Base-by-base conservation (phyloP, 2,329 filamentous ascomycete species). In the Paraphaeosphaeria minitans region DNA sequence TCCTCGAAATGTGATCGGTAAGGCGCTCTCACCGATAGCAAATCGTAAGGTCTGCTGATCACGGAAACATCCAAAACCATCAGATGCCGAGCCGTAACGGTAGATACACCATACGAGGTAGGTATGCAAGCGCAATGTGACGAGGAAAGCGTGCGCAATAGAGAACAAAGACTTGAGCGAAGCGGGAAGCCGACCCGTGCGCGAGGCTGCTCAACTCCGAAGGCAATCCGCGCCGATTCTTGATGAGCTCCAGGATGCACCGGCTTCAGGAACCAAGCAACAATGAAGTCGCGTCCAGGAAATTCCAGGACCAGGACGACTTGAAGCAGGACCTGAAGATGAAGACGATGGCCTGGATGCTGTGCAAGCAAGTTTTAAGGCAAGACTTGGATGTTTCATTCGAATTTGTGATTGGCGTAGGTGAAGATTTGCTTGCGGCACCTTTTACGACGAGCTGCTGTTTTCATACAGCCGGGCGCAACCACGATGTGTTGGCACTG, bases 361-460 rank as follows among this genome's bases (percentile, higher is more conserved):
- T 58, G 55, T 43, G 24, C 33, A 53, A 53, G 50, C 50, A 53
- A 6, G 37, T 52, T 52, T 52, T 42, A 42, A 45, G 47, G 29
- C 53, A 35, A 37, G 52, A 37, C 43, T n/a, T 42, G 6, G 29
- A 37, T 31, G 35, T n/a, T 48, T 31, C 45, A 22, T 22, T 57
- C 29, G 37, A 21, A 24, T 19, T 33, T 19, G 49, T 61, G 56
- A 66, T 66, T 66, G 64, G 64, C 33, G 41, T 13, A 35, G 48
- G 59, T 50, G 54, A 63, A 66, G 59, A 65, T 65, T 62, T 60
- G 56, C 51, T 56, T 13, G 41, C 53, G 63, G 64, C 64, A 62
- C 35, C 46, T 50, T 37, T 43, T 21, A 37, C 35, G 41, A 51
- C 31, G 53, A 56, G 49, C 53, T 56, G 49, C 53, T 60, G n/a